Evolutionary conservation across 768 basidiomycete species (phyloP).

Genomic region (Russula sp.): DNA sequence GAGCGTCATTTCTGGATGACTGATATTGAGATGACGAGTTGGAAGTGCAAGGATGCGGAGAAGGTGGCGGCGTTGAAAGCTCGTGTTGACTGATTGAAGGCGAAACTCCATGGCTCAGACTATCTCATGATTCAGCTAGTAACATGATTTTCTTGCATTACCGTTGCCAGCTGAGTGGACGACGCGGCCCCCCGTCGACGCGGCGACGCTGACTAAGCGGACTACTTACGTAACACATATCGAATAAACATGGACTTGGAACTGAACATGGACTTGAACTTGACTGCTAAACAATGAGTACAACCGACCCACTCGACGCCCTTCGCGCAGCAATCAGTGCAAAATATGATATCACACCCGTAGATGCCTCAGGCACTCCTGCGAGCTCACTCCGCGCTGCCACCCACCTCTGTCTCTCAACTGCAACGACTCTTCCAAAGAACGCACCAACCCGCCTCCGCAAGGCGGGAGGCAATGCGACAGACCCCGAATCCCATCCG

Average conservation of each 20-base stretch:
- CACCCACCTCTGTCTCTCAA: conserved; percentile 57
- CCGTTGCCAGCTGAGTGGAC: too few species aligned
- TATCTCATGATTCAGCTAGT: too few species aligned
- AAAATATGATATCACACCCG: conserved; percentile 13
- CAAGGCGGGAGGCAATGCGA: conserved; percentile 47
- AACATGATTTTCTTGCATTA: too few species aligned
- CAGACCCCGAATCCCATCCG: conserved; percentile 34
- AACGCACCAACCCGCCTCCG: conserved; percentile 71
- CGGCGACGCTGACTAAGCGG: too few species aligned
- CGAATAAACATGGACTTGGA: too few species aligned
- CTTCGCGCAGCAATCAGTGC: conserved; percentile 19
- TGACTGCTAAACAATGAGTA: not conserved
- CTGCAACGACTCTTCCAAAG: conserved; percentile 56
- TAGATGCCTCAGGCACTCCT: conserved; percentile 29
- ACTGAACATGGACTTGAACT: too few species aligned
- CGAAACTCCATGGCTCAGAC: too few species aligned
- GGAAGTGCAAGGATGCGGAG: conserved; percentile 29
- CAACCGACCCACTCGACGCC: conserved; percentile 20
- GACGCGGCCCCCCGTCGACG: too few species aligned
- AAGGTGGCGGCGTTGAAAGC: not conserved
- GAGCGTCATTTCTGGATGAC: conserved; percentile 54
- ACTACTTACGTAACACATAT: too few species aligned
- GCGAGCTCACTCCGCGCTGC: conserved; percentile 48
- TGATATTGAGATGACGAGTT: conserved; percentile 39
- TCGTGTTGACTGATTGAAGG: not conserved